Conservation (phyloP, 768 basidiomycete species). For the Amanita fuliginea region DNA sequence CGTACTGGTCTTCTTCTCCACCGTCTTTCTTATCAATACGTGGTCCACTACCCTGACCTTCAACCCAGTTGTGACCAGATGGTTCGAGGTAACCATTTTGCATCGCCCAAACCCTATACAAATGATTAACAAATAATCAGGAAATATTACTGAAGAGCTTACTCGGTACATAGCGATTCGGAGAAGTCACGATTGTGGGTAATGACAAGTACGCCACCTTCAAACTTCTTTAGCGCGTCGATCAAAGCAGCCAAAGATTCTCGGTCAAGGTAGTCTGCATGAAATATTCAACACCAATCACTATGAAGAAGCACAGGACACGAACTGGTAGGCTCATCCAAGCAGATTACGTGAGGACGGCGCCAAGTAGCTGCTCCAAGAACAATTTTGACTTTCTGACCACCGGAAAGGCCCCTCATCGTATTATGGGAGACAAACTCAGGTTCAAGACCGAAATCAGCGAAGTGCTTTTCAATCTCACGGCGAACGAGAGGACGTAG, state of each 20-base stretch:
- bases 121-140: neutral
- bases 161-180: slow-evolving; percentile 92
- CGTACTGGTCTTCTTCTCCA: slow-evolving; percentile 84
- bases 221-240: slow-evolving; percentile 94
- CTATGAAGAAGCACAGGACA: slow-evolving; percentile 6
- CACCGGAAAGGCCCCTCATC: slow-evolving; percentile 97
- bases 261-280: slow-evolving; percentile 91
- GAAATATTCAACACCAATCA: neutral
- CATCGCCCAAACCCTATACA: slow-evolving; percentile 88
- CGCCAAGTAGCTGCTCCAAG: slow-evolving; percentile 99
- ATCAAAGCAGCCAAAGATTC: slow-evolving; percentile 99
- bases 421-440: slow-evolving; percentile 99
- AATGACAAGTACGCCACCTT: slow-evolving; percentile 96
- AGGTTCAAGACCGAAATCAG: slow-evolving; percentile 97
- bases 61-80: slow-evolving; percentile 99
- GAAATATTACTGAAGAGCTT: slow-evolving; percentile 5
- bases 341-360: slow-evolving; percentile 92
- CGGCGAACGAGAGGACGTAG: slow-evolving; percentile 94
- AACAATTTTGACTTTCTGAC: slow-evolving; percentile 99
- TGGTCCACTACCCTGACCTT: slow-evolving; percentile 91
- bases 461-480: slow-evolving; percentile 99
- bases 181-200: slow-evolving; percentile 99
- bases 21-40: slow-evolving; percentile 92
- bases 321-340: slow-evolving; percentile 93
- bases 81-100: slow-evolving; percentile 92